phyloP scores from a whole-genome alignment of 352 stramenopile species.

The Globisporangium nagaii region DNA sequence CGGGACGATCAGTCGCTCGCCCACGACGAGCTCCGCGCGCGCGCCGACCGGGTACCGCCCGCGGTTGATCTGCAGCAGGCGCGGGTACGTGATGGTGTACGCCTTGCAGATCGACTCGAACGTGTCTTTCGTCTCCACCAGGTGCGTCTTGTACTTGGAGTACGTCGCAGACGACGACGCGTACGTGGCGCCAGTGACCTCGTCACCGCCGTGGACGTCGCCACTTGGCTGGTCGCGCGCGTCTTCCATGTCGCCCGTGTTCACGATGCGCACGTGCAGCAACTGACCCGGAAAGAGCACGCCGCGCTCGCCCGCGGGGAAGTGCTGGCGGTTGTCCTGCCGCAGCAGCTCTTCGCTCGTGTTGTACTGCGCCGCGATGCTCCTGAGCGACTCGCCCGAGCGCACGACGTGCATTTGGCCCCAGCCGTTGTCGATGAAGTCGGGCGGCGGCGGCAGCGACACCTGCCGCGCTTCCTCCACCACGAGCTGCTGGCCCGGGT shows the following conservation, averaged over 20 bases:
- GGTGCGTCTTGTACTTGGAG: constrained; percentile 67
- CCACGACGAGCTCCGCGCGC: constrained; percentile 48
- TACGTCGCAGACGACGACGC: constrained; percentile 37
- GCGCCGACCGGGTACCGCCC: constrained; percentile 60
- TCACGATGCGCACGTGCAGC: constrained; percentile 73
- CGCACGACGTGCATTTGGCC: constrained; percentile 81
- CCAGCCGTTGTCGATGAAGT: constrained; percentile 81
- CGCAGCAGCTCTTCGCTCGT: constrained; percentile 74
- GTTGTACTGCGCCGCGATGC: constrained; percentile 74
- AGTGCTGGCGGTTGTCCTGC: constrained; percentile 76
- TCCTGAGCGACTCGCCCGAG: constrained; percentile 55
- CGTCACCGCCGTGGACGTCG: neutral
- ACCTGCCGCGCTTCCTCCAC: constrained; percentile 64
- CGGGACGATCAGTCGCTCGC: constrained; percentile 71
- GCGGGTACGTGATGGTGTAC: constrained; percentile 63
- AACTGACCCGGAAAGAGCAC: constrained; percentile 60
- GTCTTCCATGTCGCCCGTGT: constrained; percentile 64
- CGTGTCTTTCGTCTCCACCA: constrained; percentile 41
- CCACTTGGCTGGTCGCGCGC: neutral
- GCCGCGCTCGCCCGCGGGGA: constrained; percentile 69
- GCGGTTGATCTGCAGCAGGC: constrained; percentile 77
- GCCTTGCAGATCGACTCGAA: constrained; percentile 67
- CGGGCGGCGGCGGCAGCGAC: constrained; percentile 65
- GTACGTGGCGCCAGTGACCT: constrained; percentile 12
- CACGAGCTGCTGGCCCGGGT: constrained; percentile 66